Conservation (phyloP, 768 basidiomycete species). For the Asterophora parasitica region DNA sequence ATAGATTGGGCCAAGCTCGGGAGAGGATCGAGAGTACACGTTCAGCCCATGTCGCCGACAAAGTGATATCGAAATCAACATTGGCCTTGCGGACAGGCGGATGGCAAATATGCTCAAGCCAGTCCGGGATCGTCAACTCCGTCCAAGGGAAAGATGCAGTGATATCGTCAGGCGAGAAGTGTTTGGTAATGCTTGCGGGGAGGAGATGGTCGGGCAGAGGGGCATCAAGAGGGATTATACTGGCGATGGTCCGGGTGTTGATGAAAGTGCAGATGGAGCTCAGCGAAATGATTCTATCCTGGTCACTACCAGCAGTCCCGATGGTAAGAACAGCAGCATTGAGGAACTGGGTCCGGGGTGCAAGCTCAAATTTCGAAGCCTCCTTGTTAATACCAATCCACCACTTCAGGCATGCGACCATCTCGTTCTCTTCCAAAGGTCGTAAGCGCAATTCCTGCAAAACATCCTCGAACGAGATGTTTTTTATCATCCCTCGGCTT, state of each 20-base stretch:
- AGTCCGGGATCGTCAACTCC: constrained; percentile 71
- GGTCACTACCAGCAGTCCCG: constrained; percentile 25
- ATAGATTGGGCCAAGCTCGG: constrained; percentile 68
- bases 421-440: constrained; percentile 68
- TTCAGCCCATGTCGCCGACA: constrained; percentile 75
- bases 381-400: constrained; percentile 51
- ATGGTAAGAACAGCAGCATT: constrained; percentile 62
- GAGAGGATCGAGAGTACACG: constrained; percentile 63
- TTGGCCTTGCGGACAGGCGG: constrained; percentile 36
- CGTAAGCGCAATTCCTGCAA: constrained; percentile 67
- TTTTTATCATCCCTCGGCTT: constrained; percentile 57
- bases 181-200: constrained; percentile 58
- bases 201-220: constrained; percentile 74
- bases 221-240: constrained; percentile 62
- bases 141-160: constrained; percentile 63
- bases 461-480: constrained; percentile 80
- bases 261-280: constrained; percentile 67
- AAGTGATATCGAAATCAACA: constrained; percentile 55
- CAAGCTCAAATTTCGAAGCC: constrained; percentile 32
- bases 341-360: constrained; percentile 56
- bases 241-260: constrained; percentile 52
- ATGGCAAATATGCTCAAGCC: constrained; percentile 64
- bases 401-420: constrained; percentile 84
- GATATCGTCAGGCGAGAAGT: constrained; percentile 50
- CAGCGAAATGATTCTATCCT: constrained; percentile 62